Base-by-base conservation (phyloP, 768 basidiomycete species). In the Tylopilus balloui region DNA sequence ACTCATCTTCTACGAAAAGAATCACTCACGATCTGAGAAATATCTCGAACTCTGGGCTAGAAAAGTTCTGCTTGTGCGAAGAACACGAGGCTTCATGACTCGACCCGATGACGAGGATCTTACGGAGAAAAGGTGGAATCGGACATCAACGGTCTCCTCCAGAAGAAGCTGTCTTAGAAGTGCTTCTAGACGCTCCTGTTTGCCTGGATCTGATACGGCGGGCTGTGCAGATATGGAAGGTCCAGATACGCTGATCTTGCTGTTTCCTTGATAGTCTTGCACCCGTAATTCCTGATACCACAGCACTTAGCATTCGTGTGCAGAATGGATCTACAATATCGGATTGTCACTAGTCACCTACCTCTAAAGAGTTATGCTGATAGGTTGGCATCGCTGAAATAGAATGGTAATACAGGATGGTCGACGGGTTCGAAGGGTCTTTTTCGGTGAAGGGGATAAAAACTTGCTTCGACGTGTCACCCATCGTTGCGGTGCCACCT, bases 361-460 rank as follows among this genome's bases (percentile, higher is more conserved):
- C 88, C 75, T 85, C 90, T 53, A 87, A 79, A 14, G 90, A 93
- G 48, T 77, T 81, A 34, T 84, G 83, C 48, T 75, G 68, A 62
- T 92, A 93, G n/a, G 77, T 76, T 12, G 86, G 86, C 77, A 87
- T 88, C 54, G 83, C 84, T 15, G 84, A 78, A 46, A 92, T 91
- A n/a, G n/a, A n/a, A n/a, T n/a, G n/a, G n/a, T n/a, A n/a, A n/a
- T n/a, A n/a, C n/a, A n/a, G n/a, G n/a, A n/a, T n/a, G n/a, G n/a
- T n/a, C n/a, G n/a, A n/a, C n/a, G n/a, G n/a, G n/a, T n/a, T n/a
- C n/a, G n/a, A n/a, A n/a, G n/a, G n/a, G n/a, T n/a, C n/a, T n/a
- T n/a, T n/a, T n/a, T n/a, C n/a, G n/a, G n/a, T n/a, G n/a, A n/a
- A n/a, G n/a, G n/a, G n/a, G n/a, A n/a, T n/a, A n/a, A n/a, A n/a